Evolutionary conservation across 2,329 filamentous ascomycete species (phyloP).

Genomic region (Periconia sp.): DNA sequence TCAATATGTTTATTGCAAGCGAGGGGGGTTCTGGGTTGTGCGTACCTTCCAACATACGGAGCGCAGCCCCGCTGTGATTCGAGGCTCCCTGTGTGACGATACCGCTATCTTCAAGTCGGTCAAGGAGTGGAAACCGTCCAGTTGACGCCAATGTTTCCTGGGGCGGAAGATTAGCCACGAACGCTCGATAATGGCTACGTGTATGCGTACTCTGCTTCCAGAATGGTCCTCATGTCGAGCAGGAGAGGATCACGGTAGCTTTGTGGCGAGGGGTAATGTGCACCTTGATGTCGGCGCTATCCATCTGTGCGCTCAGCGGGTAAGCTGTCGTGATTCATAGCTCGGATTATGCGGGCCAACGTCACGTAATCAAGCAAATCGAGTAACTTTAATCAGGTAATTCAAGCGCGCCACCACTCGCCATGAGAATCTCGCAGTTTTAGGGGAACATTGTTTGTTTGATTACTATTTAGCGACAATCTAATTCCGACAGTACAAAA

Average conservation of each 20-base stretch:
- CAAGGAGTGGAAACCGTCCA: constrained; percentile 40
- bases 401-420: not conserved
- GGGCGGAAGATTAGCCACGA: constrained; percentile 14
- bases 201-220: constrained; percentile 35
- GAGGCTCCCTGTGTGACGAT: constrained; percentile 38
- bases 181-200: not conserved
- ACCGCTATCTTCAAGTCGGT: constrained; percentile 42
- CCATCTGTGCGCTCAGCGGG: constrained; percentile 14
- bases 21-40: not conserved
- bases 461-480: not conserved
- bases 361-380: constrained; percentile 21
- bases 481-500: not conserved
- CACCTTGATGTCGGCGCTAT: constrained; percentile 35
- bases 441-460: constrained; percentile 6
- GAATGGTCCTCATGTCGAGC: constrained; percentile 32
- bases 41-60: constrained; percentile 90
- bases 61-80: constrained; percentile 65
- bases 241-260: constrained; percentile 1
- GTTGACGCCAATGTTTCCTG: constrained; percentile 40
- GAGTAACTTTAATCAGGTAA: not conserved
- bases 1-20: not conserved
- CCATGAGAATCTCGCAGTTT: constrained; percentile 3
- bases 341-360: no score
- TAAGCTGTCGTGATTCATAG: no score
- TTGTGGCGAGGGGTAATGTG: constrained; percentile 15